Conservation (phyloP, 306 rosid genomes). For the Fragaria nilgerrensis region DNA sequence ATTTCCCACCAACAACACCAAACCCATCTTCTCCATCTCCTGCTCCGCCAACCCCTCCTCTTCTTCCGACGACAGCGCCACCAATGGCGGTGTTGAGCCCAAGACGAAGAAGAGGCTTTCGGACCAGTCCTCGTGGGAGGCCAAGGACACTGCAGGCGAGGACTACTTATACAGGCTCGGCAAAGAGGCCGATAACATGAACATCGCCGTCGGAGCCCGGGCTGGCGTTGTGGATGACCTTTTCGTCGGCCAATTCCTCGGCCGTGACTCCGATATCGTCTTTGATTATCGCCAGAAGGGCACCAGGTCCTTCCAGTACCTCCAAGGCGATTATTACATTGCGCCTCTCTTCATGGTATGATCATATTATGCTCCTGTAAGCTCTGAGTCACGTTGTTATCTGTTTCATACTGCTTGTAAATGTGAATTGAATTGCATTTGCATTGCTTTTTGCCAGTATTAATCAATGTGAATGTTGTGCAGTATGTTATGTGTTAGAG, state of each 20-base stretch:
- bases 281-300: constrained; percentile 95
- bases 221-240: constrained; percentile 80
- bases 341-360: constrained; percentile 92
- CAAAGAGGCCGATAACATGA: constrained; percentile 87
- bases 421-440: not conserved
- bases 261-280: constrained; percentile 88
- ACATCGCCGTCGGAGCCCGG: constrained; percentile 91
- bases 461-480: not conserved
- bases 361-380: not conserved
- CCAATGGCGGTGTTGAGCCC: constrained; percentile 16
- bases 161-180: constrained; percentile 89
- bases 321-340: constrained; percentile 89
- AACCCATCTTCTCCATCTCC: constrained; percentile 21
- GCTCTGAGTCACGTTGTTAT: not conserved
- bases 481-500: not conserved
- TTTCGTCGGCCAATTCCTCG: constrained; percentile 83
- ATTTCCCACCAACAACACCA: not conserved
- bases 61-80: not conserved
- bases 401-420: not conserved
- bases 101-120: constrained; percentile 50
- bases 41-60: constrained; percentile 15
- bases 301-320: constrained; percentile 75
- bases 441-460: not conserved
- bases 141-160: constrained; percentile 66
- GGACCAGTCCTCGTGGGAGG: constrained; percentile 86